Evolutionary conservation across 306 rosid genomes (phyloP).

Genomic region (Cicer chorassanicum): DNA sequence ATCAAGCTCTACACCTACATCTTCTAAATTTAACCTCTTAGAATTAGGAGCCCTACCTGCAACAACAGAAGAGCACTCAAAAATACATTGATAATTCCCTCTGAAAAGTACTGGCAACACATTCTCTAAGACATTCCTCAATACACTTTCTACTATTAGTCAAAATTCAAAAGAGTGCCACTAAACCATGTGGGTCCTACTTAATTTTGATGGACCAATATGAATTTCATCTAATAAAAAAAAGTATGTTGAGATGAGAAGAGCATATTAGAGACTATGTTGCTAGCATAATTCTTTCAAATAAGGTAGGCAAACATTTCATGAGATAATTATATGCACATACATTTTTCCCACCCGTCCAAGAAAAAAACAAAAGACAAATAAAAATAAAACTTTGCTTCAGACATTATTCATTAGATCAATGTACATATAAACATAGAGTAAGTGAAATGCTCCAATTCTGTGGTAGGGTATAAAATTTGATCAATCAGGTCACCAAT

Average conservation of each 20-base stretch:
- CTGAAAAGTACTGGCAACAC: neutral
- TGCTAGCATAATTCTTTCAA: neutral
- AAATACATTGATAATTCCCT: neutral
- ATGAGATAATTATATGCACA: conserved; percentile 27
- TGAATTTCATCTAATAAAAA: neutral
- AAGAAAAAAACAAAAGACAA: neutral
- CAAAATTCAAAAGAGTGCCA: neutral
- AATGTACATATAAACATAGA: neutral
- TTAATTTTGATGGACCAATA: neutral
- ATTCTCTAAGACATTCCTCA: neutral
- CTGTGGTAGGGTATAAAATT: neutral
- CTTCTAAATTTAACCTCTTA: conserved; percentile 87
- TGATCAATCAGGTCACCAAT: conserved; percentile 19
- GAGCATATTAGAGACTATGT: neutral
- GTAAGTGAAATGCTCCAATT: neutral
- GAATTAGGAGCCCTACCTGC: conserved; percentile 89
- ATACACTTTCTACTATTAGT: neutral
- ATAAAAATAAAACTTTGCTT: neutral
- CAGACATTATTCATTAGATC: conserved; percentile 26
- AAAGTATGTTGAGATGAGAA: neutral
- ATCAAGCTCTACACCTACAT: conserved; percentile 82
- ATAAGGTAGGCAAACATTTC: conserved; percentile 8
- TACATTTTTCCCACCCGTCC: neutral
- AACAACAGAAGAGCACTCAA: conserved; percentile 34
- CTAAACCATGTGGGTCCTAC: neutral